Conservation (phyloP, 2,329 filamentous ascomycete genomes). For the Aspergillus transmontanensis region DNA sequence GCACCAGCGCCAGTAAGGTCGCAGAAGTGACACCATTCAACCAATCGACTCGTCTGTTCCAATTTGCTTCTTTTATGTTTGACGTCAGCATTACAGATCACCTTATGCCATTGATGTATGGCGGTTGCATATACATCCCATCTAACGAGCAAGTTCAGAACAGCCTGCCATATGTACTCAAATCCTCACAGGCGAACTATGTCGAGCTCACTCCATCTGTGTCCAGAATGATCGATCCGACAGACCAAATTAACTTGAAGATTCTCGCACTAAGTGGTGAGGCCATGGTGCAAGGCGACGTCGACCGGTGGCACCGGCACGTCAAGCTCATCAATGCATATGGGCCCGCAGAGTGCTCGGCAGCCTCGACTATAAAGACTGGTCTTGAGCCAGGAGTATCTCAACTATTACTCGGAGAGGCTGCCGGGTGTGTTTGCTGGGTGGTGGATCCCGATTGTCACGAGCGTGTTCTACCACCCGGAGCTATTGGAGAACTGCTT, state of each 20-base stretch:
- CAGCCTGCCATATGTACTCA: background rate
- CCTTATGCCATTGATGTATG: background rate
- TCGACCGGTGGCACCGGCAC: no score
- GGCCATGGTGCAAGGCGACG: no score
- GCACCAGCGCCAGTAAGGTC: constrained; percentile 19
- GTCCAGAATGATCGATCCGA: no score
- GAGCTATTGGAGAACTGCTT: constrained; percentile 12
- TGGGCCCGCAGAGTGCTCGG: no score
- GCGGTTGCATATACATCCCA: constrained; percentile 14
- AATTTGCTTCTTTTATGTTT: constrained; percentile 38
- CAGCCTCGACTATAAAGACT: no score
- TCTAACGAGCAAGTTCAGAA: constrained; percentile 5
- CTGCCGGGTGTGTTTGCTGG: no score
- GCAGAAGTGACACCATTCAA: no score
- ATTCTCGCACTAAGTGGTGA: no score
- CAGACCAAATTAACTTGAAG: no score
- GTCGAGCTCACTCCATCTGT: background rate
- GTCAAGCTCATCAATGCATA: no score
- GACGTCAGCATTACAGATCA: constrained; percentile 48
- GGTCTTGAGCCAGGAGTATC: no score
- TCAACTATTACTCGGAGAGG: background rate
- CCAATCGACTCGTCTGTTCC: constrained; percentile 38
- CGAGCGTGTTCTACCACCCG: background rate
- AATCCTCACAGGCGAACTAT: no score
- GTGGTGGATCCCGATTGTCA: constrained; percentile 6